These are phyloP conservation scores for Myotisia sp. DNA, from an alignment of 2,329 filamentous ascomycete genomes.

Conservation along the genomic window DNA sequence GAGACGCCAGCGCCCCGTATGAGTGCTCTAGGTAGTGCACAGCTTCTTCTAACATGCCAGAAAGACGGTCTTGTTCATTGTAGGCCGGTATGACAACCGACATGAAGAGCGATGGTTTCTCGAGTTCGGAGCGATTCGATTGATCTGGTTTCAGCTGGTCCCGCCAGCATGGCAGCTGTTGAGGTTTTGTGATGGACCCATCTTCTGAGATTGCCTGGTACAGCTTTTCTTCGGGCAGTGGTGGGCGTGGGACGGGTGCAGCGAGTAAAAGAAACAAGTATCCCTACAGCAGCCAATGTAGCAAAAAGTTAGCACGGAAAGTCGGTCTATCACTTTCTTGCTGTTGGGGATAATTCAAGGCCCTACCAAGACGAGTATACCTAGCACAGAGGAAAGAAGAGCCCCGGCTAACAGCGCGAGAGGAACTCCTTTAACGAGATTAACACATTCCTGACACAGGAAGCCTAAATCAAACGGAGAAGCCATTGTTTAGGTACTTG, in stretches of 20 bases:
- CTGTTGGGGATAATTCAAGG: too few species aligned
- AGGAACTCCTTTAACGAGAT: slow-evolving; percentile 19
- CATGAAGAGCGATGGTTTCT: slow-evolving; percentile 67
- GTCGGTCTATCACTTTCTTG: too few species aligned
- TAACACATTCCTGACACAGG: slow-evolving; percentile 22
- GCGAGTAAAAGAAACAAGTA: slow-evolving; percentile 52
- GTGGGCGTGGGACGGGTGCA: slow-evolving; percentile 64
- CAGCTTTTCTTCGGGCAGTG: slow-evolving; percentile 64
- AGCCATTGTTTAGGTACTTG: too few species aligned
- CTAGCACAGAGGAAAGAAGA: slow-evolving; percentile 17
- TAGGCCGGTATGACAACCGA: slow-evolving; percentile 89
- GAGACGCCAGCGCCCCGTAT: slow-evolving; percentile 42
- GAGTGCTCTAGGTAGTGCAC: slow-evolving; percentile 68
- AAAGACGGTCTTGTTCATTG: slow-evolving; percentile 76
- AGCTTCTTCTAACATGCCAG: slow-evolving; percentile 78
- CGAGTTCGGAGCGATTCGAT: slow-evolving; percentile 39
- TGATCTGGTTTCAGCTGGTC: slow-evolving; percentile 51
- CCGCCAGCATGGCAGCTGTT: slow-evolving; percentile 70
- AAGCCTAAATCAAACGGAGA: slow-evolving; percentile 7
- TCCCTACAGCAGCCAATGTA: slow-evolving; percentile 5
- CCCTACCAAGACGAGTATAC: slow-evolving; percentile 1
- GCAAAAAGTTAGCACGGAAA: too few species aligned
- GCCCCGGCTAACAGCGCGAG: slow-evolving; percentile 18
- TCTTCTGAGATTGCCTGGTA: slow-evolving; percentile 62
- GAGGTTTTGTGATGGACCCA: slow-evolving; percentile 40